phyloP scores from a whole-genome alignment of 768 basidiomycete species.

The Nidularia pulvinata region DNA sequence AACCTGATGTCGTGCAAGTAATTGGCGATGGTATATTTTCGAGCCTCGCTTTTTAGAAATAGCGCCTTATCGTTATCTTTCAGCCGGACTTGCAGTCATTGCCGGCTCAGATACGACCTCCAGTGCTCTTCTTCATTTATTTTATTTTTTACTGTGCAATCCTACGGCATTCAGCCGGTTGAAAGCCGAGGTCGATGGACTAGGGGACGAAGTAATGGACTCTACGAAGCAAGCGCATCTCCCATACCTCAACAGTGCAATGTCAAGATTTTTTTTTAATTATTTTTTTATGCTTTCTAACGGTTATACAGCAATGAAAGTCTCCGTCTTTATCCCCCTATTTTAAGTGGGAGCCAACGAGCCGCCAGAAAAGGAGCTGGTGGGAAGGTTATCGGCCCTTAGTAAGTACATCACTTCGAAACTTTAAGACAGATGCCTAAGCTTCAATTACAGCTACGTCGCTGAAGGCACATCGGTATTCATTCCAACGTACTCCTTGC shows the following conservation, averaged over 20 bases:
- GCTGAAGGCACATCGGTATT: slow-evolving; percentile 43
- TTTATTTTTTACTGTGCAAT: slow-evolving; percentile 30
- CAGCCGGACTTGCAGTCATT: slow-evolving; percentile 29
- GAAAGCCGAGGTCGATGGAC: slow-evolving; percentile 29
- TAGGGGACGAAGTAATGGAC: slow-evolving; percentile 18
- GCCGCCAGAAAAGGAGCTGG: slow-evolving; percentile 28
- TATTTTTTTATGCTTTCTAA: not conserved
- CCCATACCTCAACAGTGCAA: slow-evolving; percentile 31
- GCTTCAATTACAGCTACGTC: slow-evolving; percentile 32
- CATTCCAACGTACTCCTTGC: slow-evolving; percentile 39
- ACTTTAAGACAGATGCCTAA: too few species aligned
- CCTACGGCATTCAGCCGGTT: slow-evolving; percentile 26
- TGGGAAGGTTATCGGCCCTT: slow-evolving; percentile 15
- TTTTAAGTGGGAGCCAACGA: slow-evolving; percentile 47
- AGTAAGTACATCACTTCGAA: too few species aligned
- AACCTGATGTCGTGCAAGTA: slow-evolving; percentile 23
- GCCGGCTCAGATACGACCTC: slow-evolving; percentile 44
- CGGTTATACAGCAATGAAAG: slow-evolving; percentile 39
- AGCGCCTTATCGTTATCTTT: not conserved
- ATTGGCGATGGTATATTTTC: slow-evolving; percentile 28
- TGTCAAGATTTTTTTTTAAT: slow-evolving; percentile 18
- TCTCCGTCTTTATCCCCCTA: slow-evolving; percentile 46
- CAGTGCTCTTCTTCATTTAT: slow-evolving; percentile 23
- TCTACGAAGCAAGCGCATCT: slow-evolving; percentile 22
- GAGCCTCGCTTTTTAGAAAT: not conserved